Evolutionary conservation across 345 rosid genomes (phyloP).

Genomic region (Abelmoschus esculentus): DNA sequence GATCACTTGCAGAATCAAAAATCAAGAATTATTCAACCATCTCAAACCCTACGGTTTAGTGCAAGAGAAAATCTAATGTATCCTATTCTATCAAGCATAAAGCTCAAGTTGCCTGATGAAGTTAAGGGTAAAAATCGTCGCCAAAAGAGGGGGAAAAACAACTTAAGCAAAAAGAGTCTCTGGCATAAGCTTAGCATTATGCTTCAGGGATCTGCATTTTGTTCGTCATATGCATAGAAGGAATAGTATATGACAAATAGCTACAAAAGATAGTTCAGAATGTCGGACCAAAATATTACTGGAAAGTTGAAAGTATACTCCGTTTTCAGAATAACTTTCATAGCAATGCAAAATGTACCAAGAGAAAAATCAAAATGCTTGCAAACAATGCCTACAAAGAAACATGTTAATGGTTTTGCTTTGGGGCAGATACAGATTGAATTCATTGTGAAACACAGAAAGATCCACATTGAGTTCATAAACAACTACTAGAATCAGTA

Average conservation of each 20-base stretch:
- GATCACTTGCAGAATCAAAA: neutral
- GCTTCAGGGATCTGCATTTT: conserved; percentile 20
- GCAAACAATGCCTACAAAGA: neutral
- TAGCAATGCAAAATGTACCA: neutral
- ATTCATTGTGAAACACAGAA: neutral
- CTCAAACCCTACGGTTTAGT: neutral
- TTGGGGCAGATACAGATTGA: neutral
- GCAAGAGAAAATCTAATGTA: neutral
- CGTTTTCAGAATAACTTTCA: conserved; percentile 13
- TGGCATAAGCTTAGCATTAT: neutral
- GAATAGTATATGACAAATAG: conserved; percentile 16
- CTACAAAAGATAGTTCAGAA: conserved; percentile 24
- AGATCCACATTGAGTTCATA: neutral
- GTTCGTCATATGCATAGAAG: conserved; percentile 29
- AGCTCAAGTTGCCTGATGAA: neutral
- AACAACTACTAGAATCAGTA: neutral
- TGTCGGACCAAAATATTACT: no score
- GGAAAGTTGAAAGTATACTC: conserved; percentile 20
- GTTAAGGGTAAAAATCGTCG: no score
- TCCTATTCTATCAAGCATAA: neutral
- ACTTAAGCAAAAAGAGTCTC: neutral
- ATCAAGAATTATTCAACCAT: neutral
- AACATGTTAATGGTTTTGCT: neutral
- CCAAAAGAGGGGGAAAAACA: no score
- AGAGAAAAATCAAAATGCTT: conserved; percentile 4